Conservation (phyloP, 306 rosid species). For the Sindora glabra region DNA sequence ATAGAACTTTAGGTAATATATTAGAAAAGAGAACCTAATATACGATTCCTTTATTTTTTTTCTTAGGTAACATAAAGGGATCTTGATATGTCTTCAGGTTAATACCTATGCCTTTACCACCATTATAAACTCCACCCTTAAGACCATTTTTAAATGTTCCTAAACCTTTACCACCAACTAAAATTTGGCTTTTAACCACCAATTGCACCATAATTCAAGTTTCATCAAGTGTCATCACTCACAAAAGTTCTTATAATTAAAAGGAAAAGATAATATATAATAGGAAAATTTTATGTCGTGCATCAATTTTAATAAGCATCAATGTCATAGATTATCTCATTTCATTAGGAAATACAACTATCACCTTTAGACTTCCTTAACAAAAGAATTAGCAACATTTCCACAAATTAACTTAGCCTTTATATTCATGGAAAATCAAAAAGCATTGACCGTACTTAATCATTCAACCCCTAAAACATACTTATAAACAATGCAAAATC, state of each 20-base stretch:
- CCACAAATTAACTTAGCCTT: conserved; percentile 92
- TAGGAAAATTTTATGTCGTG: not conserved
- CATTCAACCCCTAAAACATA: not conserved
- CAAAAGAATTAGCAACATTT: conserved; percentile 39
- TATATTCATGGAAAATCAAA: conserved; percentile 21
- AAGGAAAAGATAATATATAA: not conserved
- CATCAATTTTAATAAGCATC: not conserved
- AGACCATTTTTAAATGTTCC: too few relatives aligned
- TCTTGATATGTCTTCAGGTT: too few relatives aligned
- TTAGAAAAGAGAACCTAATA: too few relatives aligned
- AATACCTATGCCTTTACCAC: too few relatives aligned
- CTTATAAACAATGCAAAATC: too few relatives aligned
- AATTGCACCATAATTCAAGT: conserved; percentile 36
- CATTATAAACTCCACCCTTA: conserved; percentile 94
- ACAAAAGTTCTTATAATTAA: not conserved
- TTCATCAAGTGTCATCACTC: conserved; percentile 12
- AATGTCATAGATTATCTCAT: conserved; percentile 46
- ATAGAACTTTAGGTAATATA: too few relatives aligned
- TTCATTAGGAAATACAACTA: conserved; percentile 55
- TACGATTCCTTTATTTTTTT: too few relatives aligned
- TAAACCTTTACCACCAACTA: conserved; percentile 98
- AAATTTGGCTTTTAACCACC: conserved; percentile 69
- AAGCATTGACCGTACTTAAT: not conserved
- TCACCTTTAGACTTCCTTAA: conserved; percentile 41
- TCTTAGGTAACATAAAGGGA: too few relatives aligned